Evolutionary conservation across 306 rosid genomes (phyloP), one percentile per base, ranked within the genome.

Genomic region (Corylus heterophylla): DNA sequence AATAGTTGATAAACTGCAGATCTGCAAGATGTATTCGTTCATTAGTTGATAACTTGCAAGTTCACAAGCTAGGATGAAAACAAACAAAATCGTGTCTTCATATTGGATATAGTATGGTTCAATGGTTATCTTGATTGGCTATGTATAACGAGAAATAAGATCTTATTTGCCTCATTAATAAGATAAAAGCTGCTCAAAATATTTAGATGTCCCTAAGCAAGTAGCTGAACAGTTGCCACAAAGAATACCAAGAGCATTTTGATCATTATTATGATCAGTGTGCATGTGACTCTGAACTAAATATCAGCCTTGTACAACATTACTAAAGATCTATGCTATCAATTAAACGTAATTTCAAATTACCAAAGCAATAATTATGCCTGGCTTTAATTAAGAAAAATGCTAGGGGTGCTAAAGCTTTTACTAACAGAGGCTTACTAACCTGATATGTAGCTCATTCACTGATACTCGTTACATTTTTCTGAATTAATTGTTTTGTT

Each of bases 1-100:
- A 74, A 87, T 91, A 44, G 98, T 94, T 49, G 98, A 94, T 82
- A 94, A 85, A 84, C 91, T 94, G 93, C 98, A 91, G 50, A 91
- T 79, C 98, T 94, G 86, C 89, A 87, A 74, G 54, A 82, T 76
- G 39, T 48, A 18, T 47, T n/a, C 71, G 75, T 68, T 17, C 59
- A 76, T 11, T 66, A 51, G 74, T 76, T 31, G 42, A 67, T 18
- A 42, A 17, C 42, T 2, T 18, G 42, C 51, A 10, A 8, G 27
- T 42, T 67, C 72, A 67, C 71, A 76, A 7, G 47, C 54, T 6
- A 25, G 70, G 63, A 52, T n/a, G 48, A 55, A 52, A 51, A 69
- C 16, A 74, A 17, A 81, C 72, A 62, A 39, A 20, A 62, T 76
- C 14, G 7, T 77, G 37, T 66, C 16, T 27, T 48, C 61, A 45